These are phyloP conservation scores for Takashimella koratensis DNA, from an alignment of 1,284 basidiomycete species.

Conservation along the genomic window DNA sequence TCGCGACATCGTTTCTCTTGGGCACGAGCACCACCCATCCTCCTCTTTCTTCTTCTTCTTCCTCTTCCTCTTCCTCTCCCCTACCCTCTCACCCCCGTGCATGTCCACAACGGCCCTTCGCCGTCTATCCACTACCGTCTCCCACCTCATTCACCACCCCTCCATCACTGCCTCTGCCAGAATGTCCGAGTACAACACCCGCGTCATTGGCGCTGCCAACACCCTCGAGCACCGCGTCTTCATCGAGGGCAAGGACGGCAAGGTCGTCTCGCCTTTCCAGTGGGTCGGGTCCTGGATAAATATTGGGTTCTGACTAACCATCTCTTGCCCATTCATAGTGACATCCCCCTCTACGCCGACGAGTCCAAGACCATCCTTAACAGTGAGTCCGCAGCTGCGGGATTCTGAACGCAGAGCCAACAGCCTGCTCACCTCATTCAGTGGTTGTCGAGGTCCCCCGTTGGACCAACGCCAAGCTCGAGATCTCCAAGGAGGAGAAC, in stretches of 20 bases:
- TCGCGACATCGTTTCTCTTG: neutral
- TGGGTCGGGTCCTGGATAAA: constrained; percentile 21
- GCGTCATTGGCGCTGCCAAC: constrained; percentile 19
- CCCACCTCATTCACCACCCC: constrained; percentile 10
- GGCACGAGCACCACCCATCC: neutral
- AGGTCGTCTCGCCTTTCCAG: constrained; percentile 86
- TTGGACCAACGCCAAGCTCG: constrained; percentile 99
- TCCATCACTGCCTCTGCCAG: constrained; percentile 7
- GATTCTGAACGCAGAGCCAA: constrained; percentile 1
- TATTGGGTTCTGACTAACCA: neutral
- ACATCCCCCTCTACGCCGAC: constrained; percentile 94
- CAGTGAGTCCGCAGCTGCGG: constrained; percentile 49
- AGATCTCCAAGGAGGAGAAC: constrained; percentile 93
- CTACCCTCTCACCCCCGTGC: neutral
- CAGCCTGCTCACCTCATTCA: constrained; percentile 11
- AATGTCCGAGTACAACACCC: constrained; percentile 20
- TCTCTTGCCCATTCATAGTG: constrained; percentile 45
- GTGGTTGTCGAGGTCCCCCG: constrained; percentile 97
- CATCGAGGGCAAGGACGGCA: constrained; percentile 76
- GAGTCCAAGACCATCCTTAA: constrained; percentile 89
- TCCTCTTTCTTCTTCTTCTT: constrained; percentile 3
- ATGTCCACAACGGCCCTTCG: constrained; percentile 3
- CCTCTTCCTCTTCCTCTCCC: neutral
- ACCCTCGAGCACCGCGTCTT: constrained; percentile 83
- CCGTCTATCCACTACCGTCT: constrained; percentile 19